Evolutionary conservation across 2,329 filamentous ascomycete species (phyloP).

Genomic region (Leptographium flavum): DNA sequence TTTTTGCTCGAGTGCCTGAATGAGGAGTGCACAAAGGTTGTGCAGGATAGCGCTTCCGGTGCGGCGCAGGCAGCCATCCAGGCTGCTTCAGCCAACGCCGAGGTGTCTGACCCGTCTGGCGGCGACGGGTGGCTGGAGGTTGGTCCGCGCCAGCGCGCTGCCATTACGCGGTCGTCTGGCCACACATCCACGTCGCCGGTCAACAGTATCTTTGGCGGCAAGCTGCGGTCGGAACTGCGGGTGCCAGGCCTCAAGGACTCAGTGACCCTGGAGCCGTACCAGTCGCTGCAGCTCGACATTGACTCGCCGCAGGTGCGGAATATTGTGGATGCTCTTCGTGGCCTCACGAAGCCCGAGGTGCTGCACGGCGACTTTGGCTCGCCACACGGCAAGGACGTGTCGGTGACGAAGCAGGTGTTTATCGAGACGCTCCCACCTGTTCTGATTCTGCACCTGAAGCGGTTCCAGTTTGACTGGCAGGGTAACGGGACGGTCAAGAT

Average conservation of each 20-base stretch:
- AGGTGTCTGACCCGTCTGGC: conserved; percentile 13
- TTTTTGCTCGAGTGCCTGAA: conserved; percentile 87
- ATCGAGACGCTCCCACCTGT: conserved; percentile 86
- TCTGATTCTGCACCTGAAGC: conserved; percentile 87
- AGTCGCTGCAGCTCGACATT: conserved; percentile 89
- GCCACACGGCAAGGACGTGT: conserved; percentile 58
- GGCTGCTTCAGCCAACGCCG: conserved; percentile 16
- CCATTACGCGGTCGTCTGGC: conserved; percentile 76
- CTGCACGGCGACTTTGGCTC: conserved; percentile 76
- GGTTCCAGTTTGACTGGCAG: conserved; percentile 86
- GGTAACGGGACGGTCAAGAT: conserved; percentile 84
- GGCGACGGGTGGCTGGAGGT: conserved; percentile 80
- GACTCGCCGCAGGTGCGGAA: conserved; percentile 75
- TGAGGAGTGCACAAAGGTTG: conserved; percentile 74
- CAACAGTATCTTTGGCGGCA: conserved; percentile 87
- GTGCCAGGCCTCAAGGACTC: conserved; percentile 81
- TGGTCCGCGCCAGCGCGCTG: conserved; percentile 76
- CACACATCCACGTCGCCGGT: conserved; percentile 62
- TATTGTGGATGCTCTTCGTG: conserved; percentile 80
- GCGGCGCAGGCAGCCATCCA: conserved; percentile 28
- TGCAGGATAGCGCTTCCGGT: conserved; percentile 31
- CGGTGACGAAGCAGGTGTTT: conserved; percentile 84
- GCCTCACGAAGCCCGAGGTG: conserved; percentile 69
- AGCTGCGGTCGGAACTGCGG: conserved; percentile 76
- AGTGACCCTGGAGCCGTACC: conserved; percentile 84